phyloP scores from a whole-genome alignment of 495 filamentous ascomycete genomes.

The Thozetella sp. region DNA sequence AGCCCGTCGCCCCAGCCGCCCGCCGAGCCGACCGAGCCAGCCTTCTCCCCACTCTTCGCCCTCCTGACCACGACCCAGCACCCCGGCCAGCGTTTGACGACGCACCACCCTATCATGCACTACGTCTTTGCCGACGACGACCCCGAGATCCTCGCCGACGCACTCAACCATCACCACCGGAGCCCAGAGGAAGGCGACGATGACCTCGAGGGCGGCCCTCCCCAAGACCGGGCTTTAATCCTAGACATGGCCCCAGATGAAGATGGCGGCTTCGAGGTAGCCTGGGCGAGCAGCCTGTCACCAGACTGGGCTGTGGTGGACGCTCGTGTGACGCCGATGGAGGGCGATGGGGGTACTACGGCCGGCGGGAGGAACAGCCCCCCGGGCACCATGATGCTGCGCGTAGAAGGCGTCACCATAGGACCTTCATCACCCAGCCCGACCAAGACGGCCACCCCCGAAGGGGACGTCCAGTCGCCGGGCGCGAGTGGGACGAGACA shows the following conservation, averaged over 20 bases:
- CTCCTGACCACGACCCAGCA: slow-evolving; percentile 54
- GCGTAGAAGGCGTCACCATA: slow-evolving; percentile 59
- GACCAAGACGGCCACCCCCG: slow-evolving; percentile 24
- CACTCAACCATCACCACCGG: slow-evolving; percentile 38
- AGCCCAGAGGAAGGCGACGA: slow-evolving; percentile 5
- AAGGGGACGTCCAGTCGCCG: slow-evolving; percentile 24
- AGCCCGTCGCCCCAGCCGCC: slow-evolving; percentile 8
- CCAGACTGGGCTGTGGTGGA: slow-evolving; percentile 47
- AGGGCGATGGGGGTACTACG: slow-evolving; percentile 25
- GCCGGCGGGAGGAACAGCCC: slow-evolving; percentile 22
- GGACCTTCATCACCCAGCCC: slow-evolving; percentile 24
- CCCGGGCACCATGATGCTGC: slow-evolving; percentile 60
- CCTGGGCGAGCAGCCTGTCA: slow-evolving; percentile 45
- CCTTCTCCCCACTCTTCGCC: slow-evolving; percentile 68
- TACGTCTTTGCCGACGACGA: slow-evolving; percentile 89
- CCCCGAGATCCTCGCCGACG: slow-evolving; percentile 61
- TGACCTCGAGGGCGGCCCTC: slow-evolving; percentile 13
- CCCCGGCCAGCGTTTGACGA: slow-evolving; percentile 30
- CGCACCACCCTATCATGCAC: slow-evolving; percentile 78
- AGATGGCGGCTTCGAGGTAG: slow-evolving; percentile 48
- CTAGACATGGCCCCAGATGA: slow-evolving; percentile 53
- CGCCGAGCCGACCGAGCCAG: slow-evolving; percentile 17
- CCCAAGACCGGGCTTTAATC: slow-evolving; percentile 54
- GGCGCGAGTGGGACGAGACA: slow-evolving; percentile 34
- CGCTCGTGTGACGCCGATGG: slow-evolving; percentile 41